Conservation (phyloP, 306 rosid species). For the Sechiopsis laciniata region DNA sequence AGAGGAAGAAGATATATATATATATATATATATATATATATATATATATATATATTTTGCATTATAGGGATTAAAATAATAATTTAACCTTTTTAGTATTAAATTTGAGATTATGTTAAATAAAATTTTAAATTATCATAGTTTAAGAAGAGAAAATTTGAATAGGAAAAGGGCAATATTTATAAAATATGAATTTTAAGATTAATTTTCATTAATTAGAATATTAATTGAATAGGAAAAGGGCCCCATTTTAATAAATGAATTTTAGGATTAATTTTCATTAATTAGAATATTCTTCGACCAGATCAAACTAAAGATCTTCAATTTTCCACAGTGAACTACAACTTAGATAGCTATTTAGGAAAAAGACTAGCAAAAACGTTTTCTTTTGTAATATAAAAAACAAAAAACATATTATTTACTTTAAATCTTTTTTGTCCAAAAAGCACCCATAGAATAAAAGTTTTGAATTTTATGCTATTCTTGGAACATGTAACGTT, state of each 20-base stretch:
- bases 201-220: neutral
- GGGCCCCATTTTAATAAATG: neutral
- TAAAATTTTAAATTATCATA: neutral
- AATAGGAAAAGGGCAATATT: neutral
- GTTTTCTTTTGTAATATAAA: slow-evolving; percentile 13
- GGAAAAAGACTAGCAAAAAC: neutral
- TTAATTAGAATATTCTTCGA: neutral
- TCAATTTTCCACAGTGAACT: neutral
- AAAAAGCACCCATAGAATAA: neutral
- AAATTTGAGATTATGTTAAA: too few species aligned
- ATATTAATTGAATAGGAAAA: neutral
- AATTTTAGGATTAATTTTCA: neutral
- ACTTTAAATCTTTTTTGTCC: neutral
- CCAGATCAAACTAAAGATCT: neutral
- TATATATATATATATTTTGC: too few species aligned
- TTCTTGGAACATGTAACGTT: neutral
- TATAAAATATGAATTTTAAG: neutral
- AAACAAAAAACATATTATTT: neutral
- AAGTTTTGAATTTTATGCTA: neutral
- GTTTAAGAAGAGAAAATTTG: neutral
- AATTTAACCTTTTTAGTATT: too few species aligned
- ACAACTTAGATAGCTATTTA: neutral
- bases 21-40: too few species aligned
- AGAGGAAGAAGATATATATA: too few species aligned
- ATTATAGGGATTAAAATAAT: too few species aligned